These are phyloP conservation scores for Pseudogymnoascus sp. DNA, from an alignment of 2,329 filamentous ascomycete species.

Conservation along the genomic window DNA sequence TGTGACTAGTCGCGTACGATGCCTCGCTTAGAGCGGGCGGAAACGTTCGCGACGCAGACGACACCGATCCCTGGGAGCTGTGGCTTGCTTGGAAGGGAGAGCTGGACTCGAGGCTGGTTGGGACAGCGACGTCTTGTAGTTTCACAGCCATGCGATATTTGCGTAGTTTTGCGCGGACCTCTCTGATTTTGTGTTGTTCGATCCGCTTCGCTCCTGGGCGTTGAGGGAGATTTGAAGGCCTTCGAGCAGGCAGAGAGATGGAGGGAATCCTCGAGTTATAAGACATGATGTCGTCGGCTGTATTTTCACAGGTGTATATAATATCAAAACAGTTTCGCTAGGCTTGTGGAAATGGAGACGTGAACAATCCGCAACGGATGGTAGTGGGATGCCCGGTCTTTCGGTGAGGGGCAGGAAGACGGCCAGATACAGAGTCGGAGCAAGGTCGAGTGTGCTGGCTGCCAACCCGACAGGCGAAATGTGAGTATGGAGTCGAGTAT, in stretches of 20 bases:
- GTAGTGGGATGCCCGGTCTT: neutral
- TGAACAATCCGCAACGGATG: neutral
- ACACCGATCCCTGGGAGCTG: neutral
- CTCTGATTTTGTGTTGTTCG: neutral
- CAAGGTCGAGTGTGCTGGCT: neutral
- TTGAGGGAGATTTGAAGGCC: neutral
- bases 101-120: slow-evolving; percentile 6
- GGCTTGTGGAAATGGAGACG: neutral
- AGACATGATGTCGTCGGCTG: neutral
- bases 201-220: slow-evolving; percentile 2
- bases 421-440: neutral
- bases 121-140: neutral
- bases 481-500: neutral
- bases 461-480: neutral
- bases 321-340: neutral
- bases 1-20: neutral
- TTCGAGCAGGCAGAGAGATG: neutral
- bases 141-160: neutral
- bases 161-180: neutral
- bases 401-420: neutral
- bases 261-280: neutral
- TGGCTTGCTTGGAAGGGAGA: neutral
- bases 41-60: neutral
- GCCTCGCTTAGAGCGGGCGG: neutral
- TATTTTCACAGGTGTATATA: neutral